phyloP scores from a whole-genome alignment of 441 rosid genomes.

The Populus hybrid region DNA sequence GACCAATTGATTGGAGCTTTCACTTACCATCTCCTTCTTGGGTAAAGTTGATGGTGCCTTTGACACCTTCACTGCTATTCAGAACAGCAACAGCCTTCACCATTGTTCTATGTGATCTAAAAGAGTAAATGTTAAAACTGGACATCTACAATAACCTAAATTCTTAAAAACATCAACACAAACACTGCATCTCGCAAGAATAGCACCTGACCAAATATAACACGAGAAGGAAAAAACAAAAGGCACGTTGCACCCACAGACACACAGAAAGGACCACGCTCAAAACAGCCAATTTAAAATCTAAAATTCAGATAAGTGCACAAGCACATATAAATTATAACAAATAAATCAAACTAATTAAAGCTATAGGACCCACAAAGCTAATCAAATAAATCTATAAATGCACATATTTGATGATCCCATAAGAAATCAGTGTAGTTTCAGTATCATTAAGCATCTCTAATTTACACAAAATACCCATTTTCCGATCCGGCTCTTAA shows the following conservation, averaged over 20 bases:
- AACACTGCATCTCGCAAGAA: neutral
- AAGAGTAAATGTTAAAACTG: slow-evolving; percentile 7
- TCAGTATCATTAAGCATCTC: neutral
- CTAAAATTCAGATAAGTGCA: neutral
- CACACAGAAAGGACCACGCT: neutral
- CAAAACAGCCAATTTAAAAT: neutral
- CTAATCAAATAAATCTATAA: neutral
- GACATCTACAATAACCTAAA: neutral
- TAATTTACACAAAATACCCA: neutral
- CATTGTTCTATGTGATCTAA: slow-evolving; percentile 82
- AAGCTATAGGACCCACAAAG: neutral
- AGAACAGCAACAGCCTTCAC: slow-evolving; percentile 85
- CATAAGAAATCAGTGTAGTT: neutral
- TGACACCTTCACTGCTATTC: slow-evolving; percentile 63
- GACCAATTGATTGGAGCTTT: neutral
- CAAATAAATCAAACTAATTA: no score
- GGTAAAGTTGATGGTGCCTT: slow-evolving; percentile 62
- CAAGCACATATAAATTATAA: neutral
- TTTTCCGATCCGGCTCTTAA: neutral
- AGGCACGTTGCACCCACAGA: neutral
- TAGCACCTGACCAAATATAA: neutral
- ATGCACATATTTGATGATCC: neutral
- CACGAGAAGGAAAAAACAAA: neutral
- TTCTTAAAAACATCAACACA: neutral
- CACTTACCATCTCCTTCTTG: slow-evolving; percentile 74